These are phyloP conservation scores for Heliosperma pusillum DNA, from an alignment of 148 eudicot species.

Conservation along the genomic window DNA sequence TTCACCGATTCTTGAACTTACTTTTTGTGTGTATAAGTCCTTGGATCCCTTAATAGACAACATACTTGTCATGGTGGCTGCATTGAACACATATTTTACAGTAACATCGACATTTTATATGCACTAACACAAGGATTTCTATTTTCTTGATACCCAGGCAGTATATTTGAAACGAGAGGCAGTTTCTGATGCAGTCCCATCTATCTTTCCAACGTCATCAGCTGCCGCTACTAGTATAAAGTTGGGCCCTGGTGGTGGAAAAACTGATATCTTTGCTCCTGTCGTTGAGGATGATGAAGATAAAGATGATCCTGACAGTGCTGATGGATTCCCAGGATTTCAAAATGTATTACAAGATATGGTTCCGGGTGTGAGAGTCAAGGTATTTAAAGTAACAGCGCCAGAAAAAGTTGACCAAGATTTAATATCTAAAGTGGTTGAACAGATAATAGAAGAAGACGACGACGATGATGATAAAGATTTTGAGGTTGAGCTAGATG, in stretches of 20 bases:
- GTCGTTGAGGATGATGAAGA: constrained; percentile 57
- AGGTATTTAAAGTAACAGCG: constrained; percentile 73
- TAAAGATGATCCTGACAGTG: constrained; percentile 54
- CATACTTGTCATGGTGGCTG: neutral
- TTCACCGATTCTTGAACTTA: neutral
- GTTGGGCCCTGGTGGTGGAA: constrained; percentile 48
- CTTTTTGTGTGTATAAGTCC: neutral
- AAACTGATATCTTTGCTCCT: constrained; percentile 49
- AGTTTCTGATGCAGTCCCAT: constrained; percentile 41
- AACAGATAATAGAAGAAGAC: constrained; percentile 73
- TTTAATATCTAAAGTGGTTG: constrained; percentile 69
- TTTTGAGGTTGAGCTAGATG: constrained; percentile 52
- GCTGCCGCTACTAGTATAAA: constrained; percentile 41
- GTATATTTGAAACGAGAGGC: constrained; percentile 74
- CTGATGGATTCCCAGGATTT: constrained; percentile 55
- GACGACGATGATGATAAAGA: constrained; percentile 73
- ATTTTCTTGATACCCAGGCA: constrained; percentile 48
- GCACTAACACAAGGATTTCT: neutral
- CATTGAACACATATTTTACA: neutral
- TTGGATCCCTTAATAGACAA: neutral
- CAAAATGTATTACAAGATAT: constrained; percentile 66
- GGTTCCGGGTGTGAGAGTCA: constrained; percentile 83
- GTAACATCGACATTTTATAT: neutral
- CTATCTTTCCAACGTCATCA: constrained; percentile 46
- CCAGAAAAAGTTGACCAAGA: constrained; percentile 68